These are phyloP conservation scores for Magnaporthiopsis rhizophila DNA, from an alignment of 2,329 filamentous ascomycete genomes.

Conservation along the genomic window DNA sequence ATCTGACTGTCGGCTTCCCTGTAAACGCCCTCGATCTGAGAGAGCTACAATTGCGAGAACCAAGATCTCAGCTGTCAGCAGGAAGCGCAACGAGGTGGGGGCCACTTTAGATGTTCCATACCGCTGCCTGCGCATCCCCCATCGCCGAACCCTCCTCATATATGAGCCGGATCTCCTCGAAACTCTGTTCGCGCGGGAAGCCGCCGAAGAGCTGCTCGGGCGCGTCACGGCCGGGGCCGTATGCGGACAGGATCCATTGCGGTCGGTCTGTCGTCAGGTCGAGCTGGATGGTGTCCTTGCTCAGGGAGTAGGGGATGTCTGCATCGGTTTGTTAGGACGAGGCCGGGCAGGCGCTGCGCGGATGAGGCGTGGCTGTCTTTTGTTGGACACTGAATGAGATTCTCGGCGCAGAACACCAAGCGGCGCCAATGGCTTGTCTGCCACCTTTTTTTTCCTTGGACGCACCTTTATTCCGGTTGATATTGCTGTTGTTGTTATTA, in stretches of 20 bases:
- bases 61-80: background rate
- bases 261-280: slow-evolving; percentile 68
- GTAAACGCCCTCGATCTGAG: slow-evolving; percentile 53
- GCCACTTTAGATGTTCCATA: slow-evolving; percentile 22
- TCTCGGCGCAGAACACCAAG: background rate
- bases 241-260: slow-evolving; percentile 79
- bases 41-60: slow-evolving; percentile 35
- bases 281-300: slow-evolving; percentile 48
- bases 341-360: background rate
- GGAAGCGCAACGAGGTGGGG: background rate
- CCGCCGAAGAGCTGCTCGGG: slow-evolving; percentile 82
- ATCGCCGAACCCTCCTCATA: slow-evolving; percentile 53
- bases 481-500: background rate
- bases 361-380: background rate
- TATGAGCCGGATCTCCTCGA: slow-evolving; percentile 77
- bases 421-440: slow-evolving; percentile 18
- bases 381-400: background rate
- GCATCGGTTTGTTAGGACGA: background rate
- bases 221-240: slow-evolving; percentile 68
- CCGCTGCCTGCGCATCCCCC: slow-evolving; percentile 50
- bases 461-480: background rate
- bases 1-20: slow-evolving; percentile 63
- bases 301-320: slow-evolving; percentile 40
- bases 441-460: background rate
- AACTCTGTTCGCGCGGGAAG: slow-evolving; percentile 69